These are phyloP conservation scores for Lunasporangiospora selenospora DNA, from an alignment of 192 early-diverging fungal species.

Conservation along the genomic window DNA sequence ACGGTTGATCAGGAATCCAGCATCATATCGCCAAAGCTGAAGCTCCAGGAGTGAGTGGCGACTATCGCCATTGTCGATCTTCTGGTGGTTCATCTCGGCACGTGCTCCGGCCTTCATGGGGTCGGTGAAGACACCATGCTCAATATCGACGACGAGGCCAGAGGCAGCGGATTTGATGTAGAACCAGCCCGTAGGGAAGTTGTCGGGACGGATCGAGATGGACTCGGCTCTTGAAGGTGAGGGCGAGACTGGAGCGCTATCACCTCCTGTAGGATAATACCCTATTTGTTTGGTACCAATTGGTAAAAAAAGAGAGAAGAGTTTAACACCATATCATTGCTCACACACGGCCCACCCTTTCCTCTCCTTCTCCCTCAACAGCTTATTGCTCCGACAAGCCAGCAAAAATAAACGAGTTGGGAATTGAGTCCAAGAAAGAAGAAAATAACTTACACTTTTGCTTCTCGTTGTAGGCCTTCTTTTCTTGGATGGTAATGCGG, in stretches of 20 bases:
- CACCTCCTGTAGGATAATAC: constrained; percentile 18
- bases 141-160: constrained; percentile 45
- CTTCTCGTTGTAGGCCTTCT: constrained; percentile 46
- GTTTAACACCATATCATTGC: background rate
- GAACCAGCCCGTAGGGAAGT: constrained; percentile 47
- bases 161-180: constrained; percentile 46
- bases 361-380: too few species aligned
- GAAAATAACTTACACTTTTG: constrained; percentile 33
- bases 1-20: constrained; percentile 49
- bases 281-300: constrained; percentile 6
- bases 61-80: constrained; percentile 38
- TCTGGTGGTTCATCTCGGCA: constrained; percentile 49
- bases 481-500: constrained; percentile 44
- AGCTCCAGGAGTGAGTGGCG: constrained; percentile 43
- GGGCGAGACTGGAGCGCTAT: constrained; percentile 18
- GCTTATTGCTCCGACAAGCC: background rate
- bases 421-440: background rate
- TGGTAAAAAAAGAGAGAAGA: background rate
- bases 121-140: constrained; percentile 43
- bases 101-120: constrained; percentile 49
- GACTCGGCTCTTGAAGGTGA: constrained; percentile 45
- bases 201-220: constrained; percentile 42
- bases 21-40: constrained; percentile 51
- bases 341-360: background rate
- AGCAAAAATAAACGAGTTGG: too few species aligned